Percentiles rank a stretch among this genome's conserved stretches.
These are phyloP conservation scores for Sugiyamaella castrensis DNA, from an alignment of 1,139 yeast species.

Conservation along the genomic window DNA sequence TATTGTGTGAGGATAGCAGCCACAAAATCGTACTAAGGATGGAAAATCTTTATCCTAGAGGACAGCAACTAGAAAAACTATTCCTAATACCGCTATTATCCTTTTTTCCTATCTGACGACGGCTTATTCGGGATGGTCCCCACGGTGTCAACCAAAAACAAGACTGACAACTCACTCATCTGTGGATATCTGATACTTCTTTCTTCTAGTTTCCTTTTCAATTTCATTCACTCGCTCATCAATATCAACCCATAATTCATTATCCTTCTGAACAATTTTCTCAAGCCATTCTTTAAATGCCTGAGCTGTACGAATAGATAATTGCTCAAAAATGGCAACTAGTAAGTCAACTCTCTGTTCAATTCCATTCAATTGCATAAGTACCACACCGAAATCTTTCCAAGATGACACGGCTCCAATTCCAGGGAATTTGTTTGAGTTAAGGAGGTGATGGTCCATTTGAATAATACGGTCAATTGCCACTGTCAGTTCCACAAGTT, in stretches of 20 bases:
- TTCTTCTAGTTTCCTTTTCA: background rate
- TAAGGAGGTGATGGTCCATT: background rate
- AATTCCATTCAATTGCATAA: background rate
- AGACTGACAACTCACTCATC: no score
- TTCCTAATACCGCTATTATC: no score
- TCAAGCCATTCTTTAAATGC: constrained; percentile 7
- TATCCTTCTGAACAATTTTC: constrained; percentile 9
- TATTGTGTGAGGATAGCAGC: no score
- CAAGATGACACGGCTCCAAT: background rate
- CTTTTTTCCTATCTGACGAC: no score
- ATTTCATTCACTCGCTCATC: background rate
- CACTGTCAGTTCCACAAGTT: background rate
- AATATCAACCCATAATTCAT: constrained; percentile 7
- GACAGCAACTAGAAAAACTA: no score
- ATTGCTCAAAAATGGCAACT: constrained; percentile 3
- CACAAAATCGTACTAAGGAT: no score
- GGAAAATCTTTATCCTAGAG: no score
- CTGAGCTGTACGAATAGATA: constrained; percentile 10
- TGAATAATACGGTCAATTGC: background rate
- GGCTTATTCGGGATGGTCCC: no score
- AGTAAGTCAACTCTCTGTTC: constrained; percentile 1
- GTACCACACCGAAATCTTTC: background rate
- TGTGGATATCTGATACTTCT: background rate
- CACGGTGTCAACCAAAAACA: no score
- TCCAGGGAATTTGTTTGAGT: background rate